A percentile compares a stretch with the other conserved stretches of the same genome.
Conservation (phyloP, 2,329 filamentous ascomycete species). For the Xylaria sp. region DNA sequence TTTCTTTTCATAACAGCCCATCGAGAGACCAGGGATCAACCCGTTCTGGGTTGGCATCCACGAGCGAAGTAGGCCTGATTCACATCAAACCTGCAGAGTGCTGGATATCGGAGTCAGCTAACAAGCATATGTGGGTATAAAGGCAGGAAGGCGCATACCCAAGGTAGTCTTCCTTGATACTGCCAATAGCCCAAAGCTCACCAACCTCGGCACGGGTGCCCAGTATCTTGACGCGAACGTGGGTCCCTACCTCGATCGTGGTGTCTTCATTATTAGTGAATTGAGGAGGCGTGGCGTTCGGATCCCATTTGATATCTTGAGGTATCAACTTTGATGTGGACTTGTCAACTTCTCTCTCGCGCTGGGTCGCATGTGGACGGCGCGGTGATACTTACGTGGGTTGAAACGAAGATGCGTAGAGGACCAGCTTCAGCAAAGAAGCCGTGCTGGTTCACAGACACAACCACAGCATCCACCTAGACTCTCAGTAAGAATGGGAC, state of each 20-base stretch:
- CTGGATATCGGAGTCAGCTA: slow-evolving; percentile 36
- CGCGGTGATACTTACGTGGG: slow-evolving; percentile 68
- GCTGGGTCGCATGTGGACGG: slow-evolving; percentile 12
- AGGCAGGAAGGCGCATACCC: slow-evolving; percentile 59
- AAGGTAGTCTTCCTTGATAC: slow-evolving; percentile 87
- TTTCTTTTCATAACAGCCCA: slow-evolving; percentile 31
- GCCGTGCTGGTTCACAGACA: slow-evolving; percentile 88
- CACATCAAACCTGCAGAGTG: slow-evolving; percentile 45
- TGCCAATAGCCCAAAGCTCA: slow-evolving; percentile 96
- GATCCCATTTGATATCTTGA: slow-evolving; percentile 90
- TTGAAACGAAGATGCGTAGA: slow-evolving; percentile 81
- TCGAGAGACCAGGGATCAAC: slow-evolving; percentile 21
- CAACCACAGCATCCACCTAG: slow-evolving; percentile 93
- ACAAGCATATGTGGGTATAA: neutral
- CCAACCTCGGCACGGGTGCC: slow-evolving; percentile 93
- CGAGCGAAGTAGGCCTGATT: slow-evolving; percentile 17
- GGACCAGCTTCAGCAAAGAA: slow-evolving; percentile 90
- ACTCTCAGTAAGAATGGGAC: slow-evolving; percentile 43
- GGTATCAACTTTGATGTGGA: slow-evolving; percentile 78
- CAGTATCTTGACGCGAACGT: slow-evolving; percentile 93
- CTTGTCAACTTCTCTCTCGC: slow-evolving; percentile 43
- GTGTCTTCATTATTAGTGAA: slow-evolving; percentile 96
- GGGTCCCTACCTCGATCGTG: slow-evolving; percentile 91
- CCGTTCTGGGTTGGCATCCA: slow-evolving; percentile 15
- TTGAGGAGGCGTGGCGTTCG: slow-evolving; percentile 94